Evolutionary conservation across 371 early-diverging fungal genomes (phyloP).

Genomic region (Actinomortierella ambigua): DNA sequence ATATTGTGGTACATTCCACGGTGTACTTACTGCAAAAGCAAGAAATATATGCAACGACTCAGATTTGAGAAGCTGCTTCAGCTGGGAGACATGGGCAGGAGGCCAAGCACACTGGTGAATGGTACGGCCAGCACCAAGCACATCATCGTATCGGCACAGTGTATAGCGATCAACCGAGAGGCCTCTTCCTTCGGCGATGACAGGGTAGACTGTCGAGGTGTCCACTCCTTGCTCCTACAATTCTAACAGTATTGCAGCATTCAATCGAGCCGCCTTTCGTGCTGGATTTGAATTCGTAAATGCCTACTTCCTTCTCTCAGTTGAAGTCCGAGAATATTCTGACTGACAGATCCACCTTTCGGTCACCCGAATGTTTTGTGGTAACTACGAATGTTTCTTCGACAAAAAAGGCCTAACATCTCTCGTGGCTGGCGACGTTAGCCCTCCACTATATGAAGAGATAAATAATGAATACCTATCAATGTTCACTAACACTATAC

Average conservation of each 20-base stretch:
- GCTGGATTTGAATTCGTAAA: slow-evolving; percentile 18
- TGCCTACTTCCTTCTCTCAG: no score
- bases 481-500: no score
- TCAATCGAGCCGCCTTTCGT: slow-evolving; percentile 19
- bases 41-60: slow-evolving; percentile 8
- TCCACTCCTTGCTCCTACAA: slow-evolving; percentile 7
- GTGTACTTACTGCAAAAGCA: slow-evolving; percentile 14
- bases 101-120: neutral
- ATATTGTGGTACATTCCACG: no score
- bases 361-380: no score
- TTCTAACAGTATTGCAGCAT: slow-evolving; percentile 14
- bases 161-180: slow-evolving; percentile 2
- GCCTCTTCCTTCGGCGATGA: slow-evolving; percentile 5
- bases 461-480: no score
- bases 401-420: no score
- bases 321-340: no score
- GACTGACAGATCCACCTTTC: no score
- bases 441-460: no score
- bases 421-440: no score
- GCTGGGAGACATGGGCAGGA: slow-evolving; percentile 1
- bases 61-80: slow-evolving; percentile 10
- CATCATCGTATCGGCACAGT: slow-evolving; percentile 7
- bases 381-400: no score
- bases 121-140: slow-evolving; percentile 8
- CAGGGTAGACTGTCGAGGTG: slow-evolving; percentile 5